These are phyloP conservation scores for Parascedosporium putredinis DNA, from an alignment of 2,329 filamentous ascomycete genomes.

Conservation along the genomic window DNA sequence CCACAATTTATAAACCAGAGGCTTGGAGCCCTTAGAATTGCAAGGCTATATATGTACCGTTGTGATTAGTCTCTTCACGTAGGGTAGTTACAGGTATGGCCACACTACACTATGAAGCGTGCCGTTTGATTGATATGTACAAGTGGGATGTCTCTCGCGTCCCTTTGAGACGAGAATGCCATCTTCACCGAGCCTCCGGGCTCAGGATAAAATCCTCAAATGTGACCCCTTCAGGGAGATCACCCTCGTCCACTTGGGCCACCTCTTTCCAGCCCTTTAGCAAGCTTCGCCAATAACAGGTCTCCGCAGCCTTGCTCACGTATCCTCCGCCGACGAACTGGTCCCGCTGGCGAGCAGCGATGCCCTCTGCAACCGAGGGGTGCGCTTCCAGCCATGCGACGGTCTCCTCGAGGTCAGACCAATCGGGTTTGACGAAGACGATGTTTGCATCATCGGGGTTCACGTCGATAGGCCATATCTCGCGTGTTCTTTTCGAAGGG, in stretches of 20 bases:
- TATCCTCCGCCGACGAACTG: conserved; percentile 32
- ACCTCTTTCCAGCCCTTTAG: conserved; percentile 36
- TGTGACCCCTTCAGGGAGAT: conserved; percentile 22
- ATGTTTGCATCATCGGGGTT: conserved; percentile 29
- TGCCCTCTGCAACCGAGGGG: conserved; percentile 31
- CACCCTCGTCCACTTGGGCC: conserved; percentile 23
- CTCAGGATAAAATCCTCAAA: conserved; percentile 28
- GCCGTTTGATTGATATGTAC: too few species aligned
- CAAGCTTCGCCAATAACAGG: conserved; percentile 41
- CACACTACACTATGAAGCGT: too few species aligned
- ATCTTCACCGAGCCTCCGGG: neutral
- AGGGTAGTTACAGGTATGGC: too few species aligned
- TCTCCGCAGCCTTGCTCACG: conserved; percentile 38
- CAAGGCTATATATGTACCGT: too few species aligned
- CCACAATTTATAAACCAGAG: too few species aligned
- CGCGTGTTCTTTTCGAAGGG: conserved; percentile 2
- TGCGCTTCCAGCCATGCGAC: conserved; percentile 34
- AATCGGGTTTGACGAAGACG: conserved; percentile 40
- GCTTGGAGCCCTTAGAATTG: too few species aligned
- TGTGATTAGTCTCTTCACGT: too few species aligned
- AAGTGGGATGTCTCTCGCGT: too few species aligned
- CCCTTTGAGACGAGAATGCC: neutral
- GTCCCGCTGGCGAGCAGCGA: conserved; percentile 35
- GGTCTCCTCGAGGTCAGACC: conserved; percentile 37
- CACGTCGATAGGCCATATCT: neutral